Conservation (phyloP, 495 filamentous ascomycete genomes). For the Neurospora africana region DNA sequence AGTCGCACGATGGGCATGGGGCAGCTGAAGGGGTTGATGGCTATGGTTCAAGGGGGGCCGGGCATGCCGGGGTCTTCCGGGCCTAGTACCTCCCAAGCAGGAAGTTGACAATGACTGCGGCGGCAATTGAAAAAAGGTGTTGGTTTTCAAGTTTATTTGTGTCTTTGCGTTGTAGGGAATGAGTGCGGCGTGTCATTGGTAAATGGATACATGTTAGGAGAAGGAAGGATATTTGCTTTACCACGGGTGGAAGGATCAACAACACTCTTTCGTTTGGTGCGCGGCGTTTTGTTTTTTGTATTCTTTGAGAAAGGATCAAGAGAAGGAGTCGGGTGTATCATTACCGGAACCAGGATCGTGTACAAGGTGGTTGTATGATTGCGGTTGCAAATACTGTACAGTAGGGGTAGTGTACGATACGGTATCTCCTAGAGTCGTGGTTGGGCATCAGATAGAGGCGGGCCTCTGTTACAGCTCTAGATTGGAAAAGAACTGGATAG, state of each 20-base stretch:
- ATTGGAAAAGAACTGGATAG: background rate
- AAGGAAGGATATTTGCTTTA: background rate
- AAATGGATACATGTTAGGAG: background rate
- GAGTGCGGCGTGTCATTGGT: background rate
- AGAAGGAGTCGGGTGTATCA: background rate
- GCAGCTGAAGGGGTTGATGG: background rate
- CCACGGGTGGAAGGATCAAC: background rate
- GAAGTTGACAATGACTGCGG: background rate
- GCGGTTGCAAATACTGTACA: background rate
- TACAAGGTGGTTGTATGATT: background rate
- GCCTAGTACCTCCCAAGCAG: background rate
- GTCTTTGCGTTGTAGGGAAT: background rate
- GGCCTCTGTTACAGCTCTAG: background rate
- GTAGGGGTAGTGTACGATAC: background rate
- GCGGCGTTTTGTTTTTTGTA: background rate
- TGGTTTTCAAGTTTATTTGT: background rate
- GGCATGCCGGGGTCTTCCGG: background rate
- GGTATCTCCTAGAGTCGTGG: background rate
- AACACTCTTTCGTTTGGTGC: background rate
- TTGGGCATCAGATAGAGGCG: background rate
- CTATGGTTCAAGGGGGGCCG: background rate
- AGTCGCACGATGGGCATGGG: background rate
- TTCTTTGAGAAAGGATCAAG: background rate
- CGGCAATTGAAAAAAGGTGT: background rate
- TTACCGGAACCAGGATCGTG: background rate